Percentiles rank a stretch among this genome's conserved stretches.
These are phyloP conservation scores for Melampsora larici-populina DNA, from an alignment of 1,284 basidiomycete species.

Conservation along the genomic window DNA sequence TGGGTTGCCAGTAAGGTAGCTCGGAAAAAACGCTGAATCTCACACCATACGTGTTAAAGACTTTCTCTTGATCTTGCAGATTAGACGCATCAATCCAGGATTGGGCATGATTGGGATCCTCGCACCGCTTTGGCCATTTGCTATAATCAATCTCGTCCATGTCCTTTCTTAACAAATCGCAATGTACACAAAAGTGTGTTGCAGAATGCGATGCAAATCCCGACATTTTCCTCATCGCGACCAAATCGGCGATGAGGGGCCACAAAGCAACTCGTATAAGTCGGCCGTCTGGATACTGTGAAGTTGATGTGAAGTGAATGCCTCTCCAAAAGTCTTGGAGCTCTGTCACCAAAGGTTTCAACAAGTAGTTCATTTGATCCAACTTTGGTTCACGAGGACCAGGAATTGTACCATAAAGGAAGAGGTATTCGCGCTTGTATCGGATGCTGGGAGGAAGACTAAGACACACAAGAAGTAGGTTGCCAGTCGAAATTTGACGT, in stretches of 20 bases:
- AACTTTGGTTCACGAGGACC: constrained; percentile 21
- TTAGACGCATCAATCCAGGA: background rate
- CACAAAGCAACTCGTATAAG: too few relatives aligned
- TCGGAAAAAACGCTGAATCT: constrained; percentile 20
- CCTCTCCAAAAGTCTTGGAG: constrained; percentile 8
- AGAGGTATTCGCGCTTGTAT: constrained; percentile 1
- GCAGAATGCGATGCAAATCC: constrained; percentile 21
- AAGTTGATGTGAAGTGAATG: background rate
- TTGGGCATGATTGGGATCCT: background rate
- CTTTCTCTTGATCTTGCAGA: background rate
- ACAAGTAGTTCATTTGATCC: background rate
- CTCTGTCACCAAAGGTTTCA: background rate
- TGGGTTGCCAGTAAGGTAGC: constrained; percentile 24
- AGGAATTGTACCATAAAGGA: background rate
- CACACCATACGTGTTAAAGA: constrained; percentile 2
- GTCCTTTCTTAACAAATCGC: background rate
- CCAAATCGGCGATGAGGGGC: too few relatives aligned
- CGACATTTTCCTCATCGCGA: too few relatives aligned
- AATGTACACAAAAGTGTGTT: constrained; percentile 8
- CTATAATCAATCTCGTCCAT: background rate
- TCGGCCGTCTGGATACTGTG: background rate
- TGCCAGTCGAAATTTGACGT: too few relatives aligned
- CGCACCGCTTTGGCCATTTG: background rate
- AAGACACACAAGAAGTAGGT: too few relatives aligned
- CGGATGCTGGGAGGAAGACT: too few relatives aligned